These are phyloP conservation scores for Silene latifolia DNA, from an alignment of 148 eudicot genomes.

Conservation along the genomic window DNA sequence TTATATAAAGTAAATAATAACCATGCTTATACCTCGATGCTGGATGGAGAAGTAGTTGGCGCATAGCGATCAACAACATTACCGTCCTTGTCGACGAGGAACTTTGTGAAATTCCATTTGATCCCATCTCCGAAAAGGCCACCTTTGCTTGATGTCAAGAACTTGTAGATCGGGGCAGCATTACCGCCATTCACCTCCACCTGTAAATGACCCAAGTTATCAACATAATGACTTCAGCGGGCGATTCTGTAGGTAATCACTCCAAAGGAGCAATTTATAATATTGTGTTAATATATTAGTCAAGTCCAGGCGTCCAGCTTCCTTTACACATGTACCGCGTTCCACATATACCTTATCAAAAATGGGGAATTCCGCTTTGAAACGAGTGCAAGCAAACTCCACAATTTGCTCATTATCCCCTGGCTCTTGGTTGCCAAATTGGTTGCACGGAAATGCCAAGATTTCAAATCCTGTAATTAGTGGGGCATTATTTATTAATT, in stretches of 20 bases:
- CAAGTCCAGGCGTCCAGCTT: too few relatives aligned
- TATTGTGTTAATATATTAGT: too few relatives aligned
- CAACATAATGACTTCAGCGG: neutral
- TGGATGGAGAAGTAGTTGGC: constrained; percentile 82
- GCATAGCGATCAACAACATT: constrained; percentile 76
- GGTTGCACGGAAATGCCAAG: constrained; percentile 55
- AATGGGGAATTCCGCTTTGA: constrained; percentile 51
- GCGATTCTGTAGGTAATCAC: neutral
- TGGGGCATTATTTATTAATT: neutral
- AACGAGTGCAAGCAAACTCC: constrained; percentile 59
- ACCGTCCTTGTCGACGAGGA: constrained; percentile 68
- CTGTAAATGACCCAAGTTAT: constrained; percentile 22
- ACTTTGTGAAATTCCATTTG: constrained; percentile 91
- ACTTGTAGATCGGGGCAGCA: constrained; percentile 73
- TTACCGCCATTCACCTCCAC: constrained; percentile 74
- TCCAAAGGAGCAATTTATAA: neutral
- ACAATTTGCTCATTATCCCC: constrained; percentile 48
- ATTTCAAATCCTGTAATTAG: constrained; percentile 37
- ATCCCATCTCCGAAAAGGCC: constrained; percentile 66
- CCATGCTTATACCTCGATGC: constrained; percentile 60
- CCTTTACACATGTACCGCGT: too few relatives aligned
- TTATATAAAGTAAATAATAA: too few relatives aligned
- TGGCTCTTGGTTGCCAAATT: constrained; percentile 48
- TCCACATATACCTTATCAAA: constrained; percentile 41
- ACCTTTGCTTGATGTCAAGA: constrained; percentile 63